These are phyloP conservation scores for Beta macrorhiza DNA, from an alignment of 179 eudicot genomes.

Conservation along the genomic window DNA sequence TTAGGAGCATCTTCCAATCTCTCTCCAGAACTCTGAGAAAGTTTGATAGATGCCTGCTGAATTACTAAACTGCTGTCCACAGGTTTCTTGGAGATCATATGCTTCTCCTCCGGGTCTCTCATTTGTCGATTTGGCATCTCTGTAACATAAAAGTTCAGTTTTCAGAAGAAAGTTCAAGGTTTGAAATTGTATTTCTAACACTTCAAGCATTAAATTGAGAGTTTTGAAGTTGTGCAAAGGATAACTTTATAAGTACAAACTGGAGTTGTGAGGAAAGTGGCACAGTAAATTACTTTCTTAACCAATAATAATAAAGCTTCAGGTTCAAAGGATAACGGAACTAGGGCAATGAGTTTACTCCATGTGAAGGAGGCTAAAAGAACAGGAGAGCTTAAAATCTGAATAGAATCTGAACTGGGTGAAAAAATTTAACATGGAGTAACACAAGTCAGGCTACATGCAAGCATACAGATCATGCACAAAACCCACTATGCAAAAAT, in stretches of 20 bases:
- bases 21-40: slow-evolving; percentile 27
- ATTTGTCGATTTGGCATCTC: slow-evolving; percentile 61
- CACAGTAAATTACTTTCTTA: slow-evolving; percentile 20
- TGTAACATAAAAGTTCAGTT: background rate
- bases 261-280: slow-evolving; percentile 13
- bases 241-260: background rate
- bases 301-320: slow-evolving; percentile 1
- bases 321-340: slow-evolving; percentile 4
- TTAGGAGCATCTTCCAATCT: slow-evolving; percentile 40
- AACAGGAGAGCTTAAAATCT: slow-evolving; percentile 21
- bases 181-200: slow-evolving; percentile 1
- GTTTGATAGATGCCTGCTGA: slow-evolving; percentile 33
- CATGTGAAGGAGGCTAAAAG: background rate
- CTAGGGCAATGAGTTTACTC: slow-evolving; percentile 28
- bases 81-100: slow-evolving; percentile 59
- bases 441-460: slow-evolving; percentile 28
- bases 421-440: slow-evolving; percentile 1
- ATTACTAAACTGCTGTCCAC: slow-evolving; percentile 39
- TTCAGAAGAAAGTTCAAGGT: background rate
- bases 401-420: slow-evolving; percentile 20
- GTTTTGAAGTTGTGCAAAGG: background rate
- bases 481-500: slow-evolving; percentile 29
- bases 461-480: slow-evolving; percentile 33
- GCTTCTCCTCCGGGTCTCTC: slow-evolving; percentile 57
- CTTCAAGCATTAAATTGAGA: slow-evolving; percentile 4